Percentiles rank a stretch among this genome's conserved stretches.
phyloP scores from a whole-genome alignment of 805 yeast genomes.

The Kuraishia borneana region DNA sequence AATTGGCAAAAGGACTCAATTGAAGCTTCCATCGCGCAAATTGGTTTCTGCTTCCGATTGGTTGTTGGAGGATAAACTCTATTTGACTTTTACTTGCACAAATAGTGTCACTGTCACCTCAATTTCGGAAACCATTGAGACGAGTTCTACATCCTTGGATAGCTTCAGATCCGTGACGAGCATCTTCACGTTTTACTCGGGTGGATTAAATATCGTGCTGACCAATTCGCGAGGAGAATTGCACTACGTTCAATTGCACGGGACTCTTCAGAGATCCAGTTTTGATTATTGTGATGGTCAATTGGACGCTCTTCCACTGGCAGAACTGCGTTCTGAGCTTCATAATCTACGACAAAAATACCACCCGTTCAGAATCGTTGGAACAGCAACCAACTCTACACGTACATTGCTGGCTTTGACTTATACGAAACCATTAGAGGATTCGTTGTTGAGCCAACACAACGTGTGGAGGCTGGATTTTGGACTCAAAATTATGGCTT shows the following conservation, averaged over 20 bases:
- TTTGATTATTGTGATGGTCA: not conserved
- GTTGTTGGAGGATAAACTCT: not conserved
- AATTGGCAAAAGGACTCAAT: too few relatives aligned
- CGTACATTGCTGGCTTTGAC: not conserved
- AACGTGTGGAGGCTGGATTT: constrained; percentile 1
- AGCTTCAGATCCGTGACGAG: not conserved
- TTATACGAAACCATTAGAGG: not conserved
- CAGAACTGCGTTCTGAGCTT: not conserved
- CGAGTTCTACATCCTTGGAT: not conserved
- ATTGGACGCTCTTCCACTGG: not conserved
- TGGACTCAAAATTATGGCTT: not conserved
- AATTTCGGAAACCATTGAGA: not conserved
- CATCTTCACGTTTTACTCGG: not conserved
- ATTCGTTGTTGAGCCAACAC: not conserved
- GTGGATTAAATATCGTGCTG: not conserved
- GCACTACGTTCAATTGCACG: not conserved
- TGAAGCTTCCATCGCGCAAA: not conserved
- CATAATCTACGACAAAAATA: not conserved
- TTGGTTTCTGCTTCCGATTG: constrained; percentile 1
- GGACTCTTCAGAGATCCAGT: not conserved
- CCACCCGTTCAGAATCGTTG: not conserved
- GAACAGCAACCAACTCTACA: not conserved
- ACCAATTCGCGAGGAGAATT: not conserved
- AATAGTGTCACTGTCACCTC: not conserved
- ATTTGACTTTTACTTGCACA: not conserved